These are phyloP conservation scores for Monosporascus cannonballus DNA, from an alignment of 2,329 filamentous ascomycete species.

Conservation along the genomic window DNA sequence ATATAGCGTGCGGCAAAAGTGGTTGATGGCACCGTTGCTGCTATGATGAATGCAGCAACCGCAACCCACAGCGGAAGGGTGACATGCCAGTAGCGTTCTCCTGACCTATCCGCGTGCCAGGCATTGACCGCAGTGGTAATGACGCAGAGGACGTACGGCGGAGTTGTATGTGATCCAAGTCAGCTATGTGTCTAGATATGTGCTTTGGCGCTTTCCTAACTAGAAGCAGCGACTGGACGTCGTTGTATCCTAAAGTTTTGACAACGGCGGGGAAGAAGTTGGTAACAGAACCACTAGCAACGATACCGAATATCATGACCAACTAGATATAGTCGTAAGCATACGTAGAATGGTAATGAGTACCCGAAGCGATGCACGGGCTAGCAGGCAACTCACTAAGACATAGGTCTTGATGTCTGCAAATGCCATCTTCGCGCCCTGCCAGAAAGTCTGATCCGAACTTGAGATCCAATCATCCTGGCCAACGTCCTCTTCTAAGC, in stretches of 20 bases:
- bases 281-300: constrained; percentile 51
- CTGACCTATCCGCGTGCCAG: constrained; percentile 64
- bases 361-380: no score
- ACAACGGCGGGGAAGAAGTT: constrained; percentile 71
- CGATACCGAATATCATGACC: constrained; percentile 52
- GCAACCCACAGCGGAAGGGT: constrained; percentile 55
- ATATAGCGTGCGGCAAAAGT: constrained; percentile 57
- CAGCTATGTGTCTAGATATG: no score
- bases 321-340: constrained; percentile 29
- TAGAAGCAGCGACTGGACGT: constrained; percentile 54
- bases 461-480: constrained; percentile 56
- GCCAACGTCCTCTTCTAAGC: constrained; percentile 58
- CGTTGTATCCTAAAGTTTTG: constrained; percentile 56
- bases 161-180: not conserved
- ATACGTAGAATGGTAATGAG: not conserved
- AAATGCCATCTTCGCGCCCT: constrained; percentile 50
- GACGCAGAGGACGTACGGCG: constrained; percentile 50
- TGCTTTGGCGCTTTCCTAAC: no score
- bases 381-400: constrained; percentile 33
- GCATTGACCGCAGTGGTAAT: constrained; percentile 60
- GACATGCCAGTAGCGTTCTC: constrained; percentile 66
- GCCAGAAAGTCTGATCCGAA: constrained; percentile 47
- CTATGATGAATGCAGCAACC: constrained; percentile 61
- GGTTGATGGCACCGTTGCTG: constrained; percentile 49
- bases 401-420: constrained; percentile 55